These are phyloP conservation scores for Nepenthes alata DNA, from an alignment of 179 eudicot species.

Conservation along the genomic window DNA sequence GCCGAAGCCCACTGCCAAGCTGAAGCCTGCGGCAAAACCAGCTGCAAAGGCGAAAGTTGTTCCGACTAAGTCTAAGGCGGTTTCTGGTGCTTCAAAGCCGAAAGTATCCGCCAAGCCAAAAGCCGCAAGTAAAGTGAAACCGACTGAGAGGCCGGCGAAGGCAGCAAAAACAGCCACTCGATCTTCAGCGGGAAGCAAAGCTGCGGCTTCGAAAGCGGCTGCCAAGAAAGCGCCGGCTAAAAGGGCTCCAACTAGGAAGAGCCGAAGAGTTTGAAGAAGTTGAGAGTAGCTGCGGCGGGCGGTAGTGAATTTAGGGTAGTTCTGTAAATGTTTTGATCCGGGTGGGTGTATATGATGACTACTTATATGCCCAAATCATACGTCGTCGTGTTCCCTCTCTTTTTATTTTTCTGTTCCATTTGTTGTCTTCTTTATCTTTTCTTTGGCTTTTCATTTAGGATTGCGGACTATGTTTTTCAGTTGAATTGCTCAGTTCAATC, in stretches of 20 bases:
- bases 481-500: no score
- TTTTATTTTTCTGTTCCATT: no score
- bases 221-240: slow-evolving; percentile 9
- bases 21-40: neutral
- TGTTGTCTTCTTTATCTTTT: no score
- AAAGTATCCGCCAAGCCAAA: slow-evolving; percentile 15
- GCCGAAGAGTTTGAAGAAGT: slow-evolving; percentile 14
- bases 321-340: no score
- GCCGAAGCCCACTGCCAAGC: neutral
- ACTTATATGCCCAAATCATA: no score
- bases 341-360: no score
- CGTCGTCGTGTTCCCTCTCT: no score
- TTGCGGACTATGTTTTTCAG: no score
- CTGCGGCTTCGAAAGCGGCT: slow-evolving; percentile 11
- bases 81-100: neutral
- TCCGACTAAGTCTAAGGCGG: slow-evolving; percentile 6
- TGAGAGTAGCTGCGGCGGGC: no score
- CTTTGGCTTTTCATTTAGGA: no score
- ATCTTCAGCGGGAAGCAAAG: slow-evolving; percentile 15
- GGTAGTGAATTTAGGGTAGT: no score
- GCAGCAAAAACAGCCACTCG: slow-evolving; percentile 15
- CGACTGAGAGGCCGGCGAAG: slow-evolving; percentile 22
- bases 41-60: slow-evolving; percentile 6
- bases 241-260: slow-evolving; percentile 18
- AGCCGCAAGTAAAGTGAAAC: slow-evolving; percentile 11